Evolutionary conservation across 179 eudicot genomes (phyloP), one percentile per base, ranked within the genome.

Genomic region (Spergularia azorica): DNA sequence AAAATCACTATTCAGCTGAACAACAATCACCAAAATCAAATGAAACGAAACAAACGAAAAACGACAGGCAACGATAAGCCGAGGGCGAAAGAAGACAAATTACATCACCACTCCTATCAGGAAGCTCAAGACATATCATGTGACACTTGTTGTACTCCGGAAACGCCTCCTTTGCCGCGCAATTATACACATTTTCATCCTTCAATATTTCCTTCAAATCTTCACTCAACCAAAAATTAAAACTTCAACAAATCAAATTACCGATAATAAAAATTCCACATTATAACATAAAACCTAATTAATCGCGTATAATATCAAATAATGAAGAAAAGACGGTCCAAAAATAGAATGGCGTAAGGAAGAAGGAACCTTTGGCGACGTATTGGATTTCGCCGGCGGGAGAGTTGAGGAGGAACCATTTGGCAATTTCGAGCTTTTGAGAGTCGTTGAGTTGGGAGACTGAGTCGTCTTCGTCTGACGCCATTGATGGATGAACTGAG

Each of bases 371-470:
- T 90, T 90, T 94, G 74, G 96, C 90, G 57, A 95, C 89, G 85
- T 89, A 95, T 74, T 89, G 92, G 75, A 94, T 91, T 86, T 94
- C 99, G 65, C 99, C 99, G 67, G 98, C 89, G 58, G 99, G 99
- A 64, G 98, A 80, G 70, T 93, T 91, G 13, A 91, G 80, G 76
- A 95, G 99, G 74, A 95, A 95, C 99, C 99, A 95, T 81, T 91
- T 94, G 63, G 98, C 99, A 72, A 93, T 91, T 81, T 91, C 94
- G 52, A 82, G 80, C 81, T 95, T 95, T 78, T 94, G 96, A 63
- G 84, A 64, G 16, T 80, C 84, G 82, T 72, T 84, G 39, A 94
- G 88, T 74, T 81, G 73, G 15, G 79, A 14, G 62, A 83, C 86
- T n/a, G 55, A 81, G 52, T 81, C 76, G 15, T 86, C 92, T 36